Evolutionary conservation across 1,284 basidiomycete genomes (phyloP).

Genomic region (Melampsora larici-populina): DNA sequence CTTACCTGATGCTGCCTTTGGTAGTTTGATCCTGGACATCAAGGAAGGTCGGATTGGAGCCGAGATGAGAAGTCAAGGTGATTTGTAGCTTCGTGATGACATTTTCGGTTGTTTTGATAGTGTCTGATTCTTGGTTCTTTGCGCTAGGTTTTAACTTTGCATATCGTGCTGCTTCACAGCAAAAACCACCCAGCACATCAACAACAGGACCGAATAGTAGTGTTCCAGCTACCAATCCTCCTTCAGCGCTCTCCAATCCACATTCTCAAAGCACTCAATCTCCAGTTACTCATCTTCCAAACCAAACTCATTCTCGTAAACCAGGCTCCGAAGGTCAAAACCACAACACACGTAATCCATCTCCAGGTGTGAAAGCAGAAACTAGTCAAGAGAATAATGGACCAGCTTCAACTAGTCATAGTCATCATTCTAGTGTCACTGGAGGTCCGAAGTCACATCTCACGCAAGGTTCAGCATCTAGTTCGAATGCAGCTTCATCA

Average conservation of each 20-base stretch:
- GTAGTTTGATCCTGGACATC: constrained; percentile 79
- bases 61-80: constrained; percentile 87
- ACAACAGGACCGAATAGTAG: not conserved
- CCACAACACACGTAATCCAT: too few relatives aligned
- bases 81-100: constrained; percentile 45
- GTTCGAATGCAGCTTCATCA: not conserved
- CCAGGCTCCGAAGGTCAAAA: constrained; percentile 1
- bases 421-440: not conserved
- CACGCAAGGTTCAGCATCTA: not conserved
- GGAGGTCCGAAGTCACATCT: constrained; percentile 28
- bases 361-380: too few relatives aligned
- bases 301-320: constrained; percentile 17
- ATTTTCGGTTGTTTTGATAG: constrained; percentile 10
- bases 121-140: constrained; percentile 16
- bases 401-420: not conserved
- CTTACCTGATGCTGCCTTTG: constrained; percentile 84
- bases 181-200: constrained; percentile 24
- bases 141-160: constrained; percentile 89
- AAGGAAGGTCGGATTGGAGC: constrained; percentile 86
- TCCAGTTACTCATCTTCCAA: not conserved
- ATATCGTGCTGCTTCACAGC: constrained; percentile 67
- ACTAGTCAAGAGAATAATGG: too few relatives aligned
- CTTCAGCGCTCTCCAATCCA: constrained; percentile 8
- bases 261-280: constrained; percentile 18
- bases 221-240: not conserved